phyloP scores from a whole-genome alignment of 352 stramenopile genomes.

The Thalassiosira mediterranea region DNA sequence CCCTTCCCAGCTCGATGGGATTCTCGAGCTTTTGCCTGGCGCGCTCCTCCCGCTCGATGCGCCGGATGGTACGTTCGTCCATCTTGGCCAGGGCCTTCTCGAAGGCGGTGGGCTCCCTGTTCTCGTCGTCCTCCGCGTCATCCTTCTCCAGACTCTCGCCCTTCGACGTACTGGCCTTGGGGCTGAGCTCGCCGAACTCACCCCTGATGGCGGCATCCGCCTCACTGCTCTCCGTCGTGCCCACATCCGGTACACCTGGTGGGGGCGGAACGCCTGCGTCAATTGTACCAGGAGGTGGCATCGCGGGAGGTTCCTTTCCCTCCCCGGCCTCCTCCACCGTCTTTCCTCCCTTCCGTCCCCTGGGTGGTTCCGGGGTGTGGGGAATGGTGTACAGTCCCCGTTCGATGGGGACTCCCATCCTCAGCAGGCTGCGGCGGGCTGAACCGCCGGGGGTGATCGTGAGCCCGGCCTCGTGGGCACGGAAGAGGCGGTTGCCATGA shows the following conservation, averaged over 20 bases:
- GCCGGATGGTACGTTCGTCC: slow-evolving; percentile 44
- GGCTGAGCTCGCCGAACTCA: too few species aligned
- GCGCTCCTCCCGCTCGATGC: slow-evolving; percentile 31
- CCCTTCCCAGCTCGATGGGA: not conserved
- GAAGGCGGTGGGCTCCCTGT: slow-evolving; percentile 21
- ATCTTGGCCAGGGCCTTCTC: slow-evolving; percentile 37
- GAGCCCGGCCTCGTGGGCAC: slow-evolving; percentile 49
- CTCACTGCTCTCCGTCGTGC: too few species aligned
- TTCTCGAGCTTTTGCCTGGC: slow-evolving; percentile 5
- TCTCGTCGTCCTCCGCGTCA: too few species aligned
- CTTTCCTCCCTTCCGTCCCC: not conserved
- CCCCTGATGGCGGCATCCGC: too few species aligned
- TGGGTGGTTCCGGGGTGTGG: slow-evolving; percentile 1
- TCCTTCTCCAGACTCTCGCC: too few species aligned
- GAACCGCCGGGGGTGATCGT: slow-evolving; percentile 27
- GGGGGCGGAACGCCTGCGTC: too few species aligned
- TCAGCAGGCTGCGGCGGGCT: slow-evolving; percentile 28
- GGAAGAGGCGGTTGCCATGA: slow-evolving; percentile 45
- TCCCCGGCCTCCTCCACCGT: too few species aligned
- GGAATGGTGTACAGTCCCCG: slow-evolving; percentile 9
- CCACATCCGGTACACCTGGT: too few species aligned
- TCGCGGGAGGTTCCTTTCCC: too few species aligned
- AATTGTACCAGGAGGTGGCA: too few species aligned
- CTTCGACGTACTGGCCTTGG: too few species aligned
- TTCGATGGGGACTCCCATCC: slow-evolving; percentile 43